phyloP scores from a whole-genome alignment of 1,284 basidiomycete genomes.

The Marasmius oreades region DNA sequence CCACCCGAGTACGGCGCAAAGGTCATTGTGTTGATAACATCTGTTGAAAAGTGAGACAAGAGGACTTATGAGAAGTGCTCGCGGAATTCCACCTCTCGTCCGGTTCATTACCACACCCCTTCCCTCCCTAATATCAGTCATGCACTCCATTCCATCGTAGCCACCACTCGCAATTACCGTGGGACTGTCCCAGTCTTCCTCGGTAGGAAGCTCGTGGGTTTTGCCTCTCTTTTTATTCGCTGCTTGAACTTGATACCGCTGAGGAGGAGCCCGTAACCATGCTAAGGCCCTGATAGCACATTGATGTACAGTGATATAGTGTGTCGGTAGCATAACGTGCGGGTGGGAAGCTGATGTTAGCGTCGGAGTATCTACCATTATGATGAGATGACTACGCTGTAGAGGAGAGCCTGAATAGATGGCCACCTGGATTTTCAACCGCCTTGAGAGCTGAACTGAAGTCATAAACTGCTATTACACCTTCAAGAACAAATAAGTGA shows the following conservation, averaged over 20 bases:
- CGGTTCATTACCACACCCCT: conserved; percentile 65
- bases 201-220: not conserved
- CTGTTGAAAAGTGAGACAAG: conserved; percentile 30
- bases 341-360: not conserved
- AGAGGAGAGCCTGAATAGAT: not conserved
- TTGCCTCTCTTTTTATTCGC: conserved; percentile 23
- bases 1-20: conserved; percentile 66
- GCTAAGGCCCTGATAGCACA: conserved; percentile 72
- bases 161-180: conserved; percentile 72
- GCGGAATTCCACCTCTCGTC: conserved; percentile 53
- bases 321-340: conserved; percentile 52
- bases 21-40: conserved; percentile 64
- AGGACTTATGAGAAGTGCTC: not conserved
- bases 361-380: not conserved
- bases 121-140: conserved; percentile 73
- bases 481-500: conserved; percentile 34
- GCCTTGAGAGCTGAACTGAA: conserved; percentile 49
- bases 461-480: conserved; percentile 74
- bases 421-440: conserved; percentile 24
- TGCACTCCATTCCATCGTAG: conserved; percentile 70
- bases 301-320: conserved; percentile 72
- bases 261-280: conserved; percentile 69
- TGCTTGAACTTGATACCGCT: conserved; percentile 41
- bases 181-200: conserved; percentile 44
- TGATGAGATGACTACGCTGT: not conserved